Conservation (phyloP, 2,329 filamentous ascomycete species). For the Colletotrichum siamense region DNA sequence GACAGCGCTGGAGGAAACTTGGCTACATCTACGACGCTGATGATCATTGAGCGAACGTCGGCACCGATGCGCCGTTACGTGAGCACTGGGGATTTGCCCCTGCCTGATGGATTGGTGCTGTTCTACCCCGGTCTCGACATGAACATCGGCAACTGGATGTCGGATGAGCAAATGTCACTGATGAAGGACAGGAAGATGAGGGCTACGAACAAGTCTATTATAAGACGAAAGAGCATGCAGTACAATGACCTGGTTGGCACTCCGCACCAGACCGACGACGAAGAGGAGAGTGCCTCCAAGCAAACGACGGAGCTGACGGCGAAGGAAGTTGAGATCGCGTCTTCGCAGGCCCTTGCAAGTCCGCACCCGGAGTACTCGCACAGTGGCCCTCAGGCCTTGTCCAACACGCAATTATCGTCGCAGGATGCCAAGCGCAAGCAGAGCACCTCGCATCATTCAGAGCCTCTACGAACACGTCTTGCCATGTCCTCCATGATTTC, state of each 20-base stretch:
- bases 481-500: slow-evolving; percentile 98
- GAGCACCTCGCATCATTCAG: slow-evolving; percentile 55
- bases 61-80: slow-evolving; percentile 59
- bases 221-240: slow-evolving; percentile 86
- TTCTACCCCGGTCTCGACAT: slow-evolving; percentile 93
- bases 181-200: slow-evolving; percentile 84
- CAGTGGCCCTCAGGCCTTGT: slow-evolving; percentile 42
- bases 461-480: slow-evolving; percentile 79
- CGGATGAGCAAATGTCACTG: slow-evolving; percentile 93
- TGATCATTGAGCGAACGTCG: slow-evolving; percentile 78
- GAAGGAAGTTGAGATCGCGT: slow-evolving; percentile 19
- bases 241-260: slow-evolving; percentile 86
- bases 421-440: slow-evolving; percentile 13
- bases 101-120: slow-evolving; percentile 81
- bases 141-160: slow-evolving; percentile 99
- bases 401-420: slow-evolving; percentile 2
- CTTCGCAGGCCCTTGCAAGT: slow-evolving; percentile 30
- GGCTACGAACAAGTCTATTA: slow-evolving; percentile 77
- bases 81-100: slow-evolving; percentile 66
- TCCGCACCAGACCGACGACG: slow-evolving; percentile 80
- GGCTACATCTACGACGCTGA: slow-evolving; percentile 75
- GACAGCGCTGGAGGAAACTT: slow-evolving; percentile 57
- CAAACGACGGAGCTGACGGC: slow-evolving; percentile 23
- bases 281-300: slow-evolving; percentile 55
- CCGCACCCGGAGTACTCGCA: slow-evolving; percentile 59